A percentile compares a stretch with the other conserved stretches of the same genome.
phyloP scores from a whole-genome alignment of 2,329 filamentous ascomycete genomes.

The Aspergillus phoenicis region DNA sequence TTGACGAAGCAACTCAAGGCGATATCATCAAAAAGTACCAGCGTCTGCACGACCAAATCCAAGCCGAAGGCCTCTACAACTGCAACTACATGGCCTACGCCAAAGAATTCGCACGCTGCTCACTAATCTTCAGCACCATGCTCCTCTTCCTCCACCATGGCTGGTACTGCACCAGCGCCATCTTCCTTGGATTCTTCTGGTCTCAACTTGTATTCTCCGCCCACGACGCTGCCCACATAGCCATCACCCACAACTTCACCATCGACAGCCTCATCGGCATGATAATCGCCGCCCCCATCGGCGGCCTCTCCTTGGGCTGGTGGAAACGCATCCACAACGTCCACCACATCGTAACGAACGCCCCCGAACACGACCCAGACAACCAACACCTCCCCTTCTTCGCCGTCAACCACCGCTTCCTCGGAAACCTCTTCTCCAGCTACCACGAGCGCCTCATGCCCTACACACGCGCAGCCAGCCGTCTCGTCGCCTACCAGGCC shows the following conservation, averaged over 20 bases:
- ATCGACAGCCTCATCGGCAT: slow-evolving; percentile 83
- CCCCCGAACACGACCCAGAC: slow-evolving; percentile 91
- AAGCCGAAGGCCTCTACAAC: slow-evolving; percentile 71
- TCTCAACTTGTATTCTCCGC: slow-evolving; percentile 90
- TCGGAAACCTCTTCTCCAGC: slow-evolving; percentile 70
- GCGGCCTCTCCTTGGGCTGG: slow-evolving; percentile 87
- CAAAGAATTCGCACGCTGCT: slow-evolving; percentile 69
- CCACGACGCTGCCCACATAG: slow-evolving; percentile 94
- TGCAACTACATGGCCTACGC: slow-evolving; percentile 78
- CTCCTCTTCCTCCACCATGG: slow-evolving; percentile 56
- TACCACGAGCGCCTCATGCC: slow-evolving; percentile 79
- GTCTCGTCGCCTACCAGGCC: slow-evolving; percentile 70
- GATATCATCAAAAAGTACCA: slow-evolving; percentile 66
- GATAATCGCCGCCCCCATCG: slow-evolving; percentile 81
- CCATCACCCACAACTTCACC: slow-evolving; percentile 86
- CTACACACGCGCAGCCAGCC: slow-evolving; percentile 71
- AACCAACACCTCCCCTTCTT: slow-evolving; percentile 88
- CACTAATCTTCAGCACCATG: slow-evolving; percentile 59
- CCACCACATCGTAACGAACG: slow-evolving; percentile 93
- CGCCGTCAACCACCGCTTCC: slow-evolving; percentile 80
- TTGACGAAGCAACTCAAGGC: slow-evolving; percentile 72
- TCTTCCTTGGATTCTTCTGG: slow-evolving; percentile 81
- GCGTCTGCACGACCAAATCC: slow-evolving; percentile 30
- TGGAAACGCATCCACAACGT: slow-evolving; percentile 97
- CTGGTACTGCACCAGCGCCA: slow-evolving; percentile 68